A percentile compares a stretch with the other conserved stretches of the same genome.
These are phyloP conservation scores for Camellia japonica DNA, from an alignment of 148 eudicot genomes.

Conservation along the genomic window DNA sequence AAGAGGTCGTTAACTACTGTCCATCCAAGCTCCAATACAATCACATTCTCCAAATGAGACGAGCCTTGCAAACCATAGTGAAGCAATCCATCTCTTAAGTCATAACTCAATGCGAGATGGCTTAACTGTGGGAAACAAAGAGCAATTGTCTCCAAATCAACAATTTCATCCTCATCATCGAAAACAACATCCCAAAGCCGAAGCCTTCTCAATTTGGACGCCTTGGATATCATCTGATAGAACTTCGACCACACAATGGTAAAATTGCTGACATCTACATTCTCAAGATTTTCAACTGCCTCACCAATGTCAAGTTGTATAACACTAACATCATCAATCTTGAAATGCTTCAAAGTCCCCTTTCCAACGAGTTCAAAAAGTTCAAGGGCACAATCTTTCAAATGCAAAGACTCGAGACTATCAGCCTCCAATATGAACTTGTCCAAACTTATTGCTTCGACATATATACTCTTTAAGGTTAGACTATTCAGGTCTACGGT, in stretches of 20 bases:
- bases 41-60: constrained; percentile 52
- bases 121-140: constrained; percentile 50
- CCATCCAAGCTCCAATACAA: constrained; percentile 68
- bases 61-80: constrained; percentile 62
- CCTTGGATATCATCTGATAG: constrained; percentile 60
- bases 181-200: constrained; percentile 71
- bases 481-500: constrained; percentile 51
- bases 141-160: constrained; percentile 64
- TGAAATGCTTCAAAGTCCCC: constrained; percentile 55
- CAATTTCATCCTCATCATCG: constrained; percentile 69
- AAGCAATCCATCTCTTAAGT: constrained; percentile 53
- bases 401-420: constrained; percentile 61
- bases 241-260: constrained; percentile 74
- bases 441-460: constrained; percentile 74
- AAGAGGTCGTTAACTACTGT: constrained; percentile 51
- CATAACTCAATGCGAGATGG: constrained; percentile 56
- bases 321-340: constrained; percentile 75
- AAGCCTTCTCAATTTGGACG: constrained; percentile 61
- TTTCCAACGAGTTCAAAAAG: constrained; percentile 63
- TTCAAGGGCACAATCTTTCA: constrained; percentile 73
- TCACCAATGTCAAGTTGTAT: constrained; percentile 76
- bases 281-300: constrained; percentile 62
- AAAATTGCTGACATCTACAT: constrained; percentile 70
- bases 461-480: constrained; percentile 54
- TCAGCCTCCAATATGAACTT: constrained; percentile 72